Conservation (phyloP, 2,329 filamentous ascomycete genomes). For the Ophiostoma quercus region DNA sequence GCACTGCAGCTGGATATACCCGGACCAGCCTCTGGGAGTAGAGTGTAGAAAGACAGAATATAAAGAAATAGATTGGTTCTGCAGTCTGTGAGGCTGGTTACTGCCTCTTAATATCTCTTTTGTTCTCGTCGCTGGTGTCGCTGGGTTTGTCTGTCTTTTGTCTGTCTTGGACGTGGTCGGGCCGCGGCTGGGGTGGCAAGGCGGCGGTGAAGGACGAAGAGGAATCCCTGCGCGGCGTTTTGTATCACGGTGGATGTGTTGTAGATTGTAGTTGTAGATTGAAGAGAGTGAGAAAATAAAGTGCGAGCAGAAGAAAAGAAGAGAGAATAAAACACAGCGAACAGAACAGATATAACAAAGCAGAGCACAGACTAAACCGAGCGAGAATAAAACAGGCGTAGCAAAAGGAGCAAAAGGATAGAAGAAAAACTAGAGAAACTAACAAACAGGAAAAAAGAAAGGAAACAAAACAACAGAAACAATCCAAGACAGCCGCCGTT, state of each 20-base stretch:
- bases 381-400: neutral
- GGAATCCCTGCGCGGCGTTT: constrained; percentile 12
- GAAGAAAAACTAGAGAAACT: neutral
- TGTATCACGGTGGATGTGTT: neutral
- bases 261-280: neutral
- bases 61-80: neutral
- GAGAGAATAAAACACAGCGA: neutral
- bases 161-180: neutral
- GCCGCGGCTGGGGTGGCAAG: neutral
- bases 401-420: neutral
- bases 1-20: neutral
- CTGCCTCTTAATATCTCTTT: constrained; percentile 6
- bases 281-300: neutral
- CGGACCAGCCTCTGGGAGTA: neutral
- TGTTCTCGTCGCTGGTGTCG: neutral
- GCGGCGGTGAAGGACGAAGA: constrained; percentile 9
- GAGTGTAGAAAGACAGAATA: too few relatives aligned
- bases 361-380: neutral
- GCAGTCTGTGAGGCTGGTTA: constrained; percentile 10
- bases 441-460: neutral
- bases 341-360: neutral
- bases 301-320: neutral
- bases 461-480: neutral
- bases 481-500: neutral
- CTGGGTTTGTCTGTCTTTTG: neutral